Base-by-base conservation (phyloP, 176 grass and related monocot genomes). In the Elaeis guineensis region DNA sequence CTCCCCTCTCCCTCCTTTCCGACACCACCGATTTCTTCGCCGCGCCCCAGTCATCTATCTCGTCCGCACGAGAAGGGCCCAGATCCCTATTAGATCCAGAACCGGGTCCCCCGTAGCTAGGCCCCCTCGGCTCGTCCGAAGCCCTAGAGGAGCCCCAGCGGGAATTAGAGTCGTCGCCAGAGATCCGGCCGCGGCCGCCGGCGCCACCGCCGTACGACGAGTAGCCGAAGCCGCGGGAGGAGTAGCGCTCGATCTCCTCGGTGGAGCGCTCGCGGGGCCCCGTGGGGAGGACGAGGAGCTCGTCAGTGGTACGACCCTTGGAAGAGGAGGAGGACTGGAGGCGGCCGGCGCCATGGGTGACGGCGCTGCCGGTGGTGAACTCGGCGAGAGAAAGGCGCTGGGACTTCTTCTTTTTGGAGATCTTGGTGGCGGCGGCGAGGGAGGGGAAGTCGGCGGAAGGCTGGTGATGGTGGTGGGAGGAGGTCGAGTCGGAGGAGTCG, bases 391-490 rank as follows among this genome's bases (percentile, higher is more conserved):
- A 26, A 17, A 82, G 21, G 16, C 79, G 15, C 64, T 87, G 79
- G 35, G 72, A 5, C 79, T 83, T 87, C 75, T 87, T 87, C 72
- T 87, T 87, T 79, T 87, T 87, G 57, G 76, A 75, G 29, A 77
- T 49, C 67, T 79, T 87, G 48, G 79, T 72, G 54, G 79, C 61
- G 53, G 75, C 62, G 53, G 75, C 52, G 59, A 87, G 84, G 66
- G 77, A 65, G 52, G 84, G 84, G 62, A 82, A 87, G 50, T 87
- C 84, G 11, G 55, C 17, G 54, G 71, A 62, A 64, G 66, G 11
- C 50, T 29, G 2, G 50, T 68, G n/a, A n/a, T 55, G 25, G 1
- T 35, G n/a, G 8, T 35, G 52, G 28, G 28, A 30, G 51, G 7
- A 51, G 16, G 55, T 16, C 52, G 39, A 67, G 35, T 39, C 8